These are phyloP conservation scores for Ogataea pini DNA, from an alignment of 805 yeast genomes.

Conservation along the genomic window DNA sequence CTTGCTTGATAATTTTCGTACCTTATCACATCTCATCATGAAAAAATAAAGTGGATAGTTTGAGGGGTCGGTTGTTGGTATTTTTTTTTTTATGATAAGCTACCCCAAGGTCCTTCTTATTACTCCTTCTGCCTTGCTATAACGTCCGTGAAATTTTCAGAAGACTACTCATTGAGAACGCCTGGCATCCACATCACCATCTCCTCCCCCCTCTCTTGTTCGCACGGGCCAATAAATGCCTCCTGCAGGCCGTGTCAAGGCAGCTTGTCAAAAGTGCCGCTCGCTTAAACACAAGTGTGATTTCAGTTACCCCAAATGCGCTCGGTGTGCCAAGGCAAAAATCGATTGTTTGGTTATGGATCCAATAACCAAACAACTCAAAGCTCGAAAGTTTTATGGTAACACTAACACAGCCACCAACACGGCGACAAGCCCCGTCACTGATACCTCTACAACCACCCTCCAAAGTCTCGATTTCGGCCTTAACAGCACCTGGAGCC, in stretches of 20 bases:
- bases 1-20: too few species aligned
- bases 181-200: not conserved
- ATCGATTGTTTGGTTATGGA: conserved; percentile 23
- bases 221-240: conserved; percentile 12
- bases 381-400: conserved; percentile 9
- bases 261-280: conserved; percentile 29
- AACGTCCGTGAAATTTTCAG: too few species aligned
- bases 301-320: conserved; percentile 25
- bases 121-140: too few species aligned
- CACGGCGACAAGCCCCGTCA: not conserved
- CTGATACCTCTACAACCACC: not conserved
- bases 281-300: conserved; percentile 29
- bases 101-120: too few species aligned
- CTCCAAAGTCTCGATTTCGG: not conserved
- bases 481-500: conserved; percentile 6
- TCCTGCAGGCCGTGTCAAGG: conserved; percentile 15
- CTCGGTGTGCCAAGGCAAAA: conserved; percentile 22
- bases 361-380: conserved; percentile 15
- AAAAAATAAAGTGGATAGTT: too few species aligned
- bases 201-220: not conserved
- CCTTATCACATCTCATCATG: not conserved
- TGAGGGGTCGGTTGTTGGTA: too few species aligned
- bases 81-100: too few species aligned
- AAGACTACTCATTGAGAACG: too few species aligned
- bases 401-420: not conserved